A percentile compares a stretch with the other conserved stretches of the same genome.
Conservation (phyloP, 495 filamentous ascomycete species). For the Parathielavia appendiculata region DNA sequence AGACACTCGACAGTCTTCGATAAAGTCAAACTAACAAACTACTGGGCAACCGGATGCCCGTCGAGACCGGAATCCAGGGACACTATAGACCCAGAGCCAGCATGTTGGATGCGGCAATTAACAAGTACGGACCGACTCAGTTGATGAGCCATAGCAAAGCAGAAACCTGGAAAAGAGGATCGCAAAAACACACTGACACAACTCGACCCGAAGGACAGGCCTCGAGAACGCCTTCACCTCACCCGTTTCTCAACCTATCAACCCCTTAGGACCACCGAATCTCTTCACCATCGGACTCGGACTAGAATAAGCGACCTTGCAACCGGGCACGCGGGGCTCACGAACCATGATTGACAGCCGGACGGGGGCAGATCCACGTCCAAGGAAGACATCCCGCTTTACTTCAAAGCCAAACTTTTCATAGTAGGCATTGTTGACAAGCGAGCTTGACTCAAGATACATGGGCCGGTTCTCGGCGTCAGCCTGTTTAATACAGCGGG, state of each 20-base stretch:
- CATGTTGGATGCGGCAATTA: conserved; percentile 18
- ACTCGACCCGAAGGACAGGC: neutral
- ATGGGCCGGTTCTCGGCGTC: conserved; percentile 57
- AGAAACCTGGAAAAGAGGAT: neutral
- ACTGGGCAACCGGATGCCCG: neutral
- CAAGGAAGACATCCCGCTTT: conserved; percentile 54
- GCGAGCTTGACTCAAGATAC: conserved; percentile 73
- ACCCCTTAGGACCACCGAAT: neutral
- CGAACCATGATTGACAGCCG: conserved; percentile 72
- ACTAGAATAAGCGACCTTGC: conserved; percentile 27
- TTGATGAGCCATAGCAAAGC: conserved; percentile 11
- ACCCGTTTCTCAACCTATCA: neutral
- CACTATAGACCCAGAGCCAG: neutral
- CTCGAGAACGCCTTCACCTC: neutral
- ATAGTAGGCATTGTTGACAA: conserved; percentile 62
- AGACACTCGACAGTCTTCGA: no score
- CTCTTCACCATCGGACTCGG: conserved; percentile 21
- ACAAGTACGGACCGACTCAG: conserved; percentile 10
- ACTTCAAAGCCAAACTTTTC: conserved; percentile 62
- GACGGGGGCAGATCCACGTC: conserved; percentile 54
- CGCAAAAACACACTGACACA: neutral
- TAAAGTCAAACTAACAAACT: neutral
- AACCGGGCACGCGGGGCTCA: conserved; percentile 43
- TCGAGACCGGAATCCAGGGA: neutral
- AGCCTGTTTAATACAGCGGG: conserved; percentile 41